Percentiles rank a stretch among this genome's conserved stretches.
Evolutionary conservation across 768 basidiomycete genomes (phyloP).

Genomic region (Tylopilus sp.): DNA sequence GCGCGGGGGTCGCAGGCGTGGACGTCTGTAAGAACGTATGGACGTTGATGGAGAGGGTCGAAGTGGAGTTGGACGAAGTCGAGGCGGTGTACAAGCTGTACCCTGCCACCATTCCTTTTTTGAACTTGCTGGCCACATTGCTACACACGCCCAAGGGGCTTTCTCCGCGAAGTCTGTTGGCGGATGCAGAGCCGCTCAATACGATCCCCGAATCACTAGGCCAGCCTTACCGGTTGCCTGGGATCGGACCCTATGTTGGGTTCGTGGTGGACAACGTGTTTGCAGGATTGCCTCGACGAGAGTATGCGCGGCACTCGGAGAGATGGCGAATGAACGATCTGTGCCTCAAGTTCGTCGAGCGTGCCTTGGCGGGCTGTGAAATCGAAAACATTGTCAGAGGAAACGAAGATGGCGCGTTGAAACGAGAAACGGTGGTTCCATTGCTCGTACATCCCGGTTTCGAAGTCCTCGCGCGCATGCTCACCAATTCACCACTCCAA

Average conservation of each 20-base stretch:
- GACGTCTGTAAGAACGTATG: slow-evolving; percentile 83
- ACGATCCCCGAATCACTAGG: slow-evolving; percentile 81
- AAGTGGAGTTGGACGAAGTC: slow-evolving; percentile 84
- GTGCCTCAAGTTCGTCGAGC: slow-evolving; percentile 82
- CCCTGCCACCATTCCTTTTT: slow-evolving; percentile 86
- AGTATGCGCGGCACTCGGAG: slow-evolving; percentile 72
- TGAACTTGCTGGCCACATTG: slow-evolving; percentile 76
- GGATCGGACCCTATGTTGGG: slow-evolving; percentile 75
- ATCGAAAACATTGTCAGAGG: slow-evolving; percentile 65
- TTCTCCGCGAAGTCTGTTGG: slow-evolving; percentile 54
- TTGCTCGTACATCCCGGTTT: slow-evolving; percentile 81
- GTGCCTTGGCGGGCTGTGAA: slow-evolving; percentile 77
- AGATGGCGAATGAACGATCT: slow-evolving; percentile 85
- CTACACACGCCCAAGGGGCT: slow-evolving; percentile 80
- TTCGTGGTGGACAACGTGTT: slow-evolving; percentile 93
- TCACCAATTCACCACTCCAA: slow-evolving; percentile 73
- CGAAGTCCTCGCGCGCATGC: slow-evolving; percentile 74
- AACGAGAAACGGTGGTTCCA: slow-evolving; percentile 50
- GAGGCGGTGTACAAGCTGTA: slow-evolving; percentile 77
- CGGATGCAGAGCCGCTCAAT: slow-evolving; percentile 58
- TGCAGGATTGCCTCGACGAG: slow-evolving; percentile 67
- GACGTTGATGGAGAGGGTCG: slow-evolving; percentile 79
- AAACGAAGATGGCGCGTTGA: slow-evolving; percentile 50
- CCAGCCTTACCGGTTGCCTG: slow-evolving; percentile 74
- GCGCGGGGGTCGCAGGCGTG: slow-evolving; percentile 66